Conservation (phyloP, 106 monocot species). For the Dioscorea zingiberensis region DNA sequence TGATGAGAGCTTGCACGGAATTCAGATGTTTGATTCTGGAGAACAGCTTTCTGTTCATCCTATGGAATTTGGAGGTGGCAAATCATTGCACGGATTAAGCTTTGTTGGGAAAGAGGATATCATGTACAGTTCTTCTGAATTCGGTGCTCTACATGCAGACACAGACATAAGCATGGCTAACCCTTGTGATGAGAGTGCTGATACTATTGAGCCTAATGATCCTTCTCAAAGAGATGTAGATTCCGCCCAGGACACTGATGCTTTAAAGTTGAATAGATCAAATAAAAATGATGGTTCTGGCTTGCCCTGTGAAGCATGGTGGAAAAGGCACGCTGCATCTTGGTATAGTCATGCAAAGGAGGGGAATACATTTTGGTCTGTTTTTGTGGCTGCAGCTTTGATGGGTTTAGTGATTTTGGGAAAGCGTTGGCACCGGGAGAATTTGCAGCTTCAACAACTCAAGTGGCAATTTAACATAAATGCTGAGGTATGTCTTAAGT, state of each 20-base stretch:
- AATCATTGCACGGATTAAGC: conserved; percentile 17
- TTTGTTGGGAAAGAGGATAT: conserved; percentile 22
- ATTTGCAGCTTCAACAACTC: conserved; percentile 42
- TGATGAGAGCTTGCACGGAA: conserved; percentile 24
- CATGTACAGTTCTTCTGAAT: conserved; percentile 22
- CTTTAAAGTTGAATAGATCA: conserved; percentile 13
- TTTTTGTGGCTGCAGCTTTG: conserved; percentile 70
- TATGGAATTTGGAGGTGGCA: conserved; percentile 27
- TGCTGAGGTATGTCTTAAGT: conserved; percentile 27
- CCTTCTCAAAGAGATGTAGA: conserved; percentile 8
- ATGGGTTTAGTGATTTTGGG: conserved; percentile 81
- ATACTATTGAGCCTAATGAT: conserved; percentile 12
- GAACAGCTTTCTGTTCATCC: conserved; percentile 14
- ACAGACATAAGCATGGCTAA: not conserved
- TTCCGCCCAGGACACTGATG: conserved; percentile 13
- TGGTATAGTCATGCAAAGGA: conserved; percentile 80
- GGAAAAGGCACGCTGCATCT: conserved; percentile 60
- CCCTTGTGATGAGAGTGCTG: conserved; percentile 6
- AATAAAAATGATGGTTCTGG: conserved; percentile 19
- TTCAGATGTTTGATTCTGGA: conserved; percentile 35
- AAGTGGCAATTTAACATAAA: conserved; percentile 25
- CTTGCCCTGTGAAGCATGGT: conserved; percentile 57
- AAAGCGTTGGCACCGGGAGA: conserved; percentile 58
- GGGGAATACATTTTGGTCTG: conserved; percentile 74
- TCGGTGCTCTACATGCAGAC: conserved; percentile 19